Evolutionary conservation across 2,329 filamentous ascomycete species (phyloP), one percentile per base, ranked within the genome.

Genomic region (Botrytis aclada): DNA sequence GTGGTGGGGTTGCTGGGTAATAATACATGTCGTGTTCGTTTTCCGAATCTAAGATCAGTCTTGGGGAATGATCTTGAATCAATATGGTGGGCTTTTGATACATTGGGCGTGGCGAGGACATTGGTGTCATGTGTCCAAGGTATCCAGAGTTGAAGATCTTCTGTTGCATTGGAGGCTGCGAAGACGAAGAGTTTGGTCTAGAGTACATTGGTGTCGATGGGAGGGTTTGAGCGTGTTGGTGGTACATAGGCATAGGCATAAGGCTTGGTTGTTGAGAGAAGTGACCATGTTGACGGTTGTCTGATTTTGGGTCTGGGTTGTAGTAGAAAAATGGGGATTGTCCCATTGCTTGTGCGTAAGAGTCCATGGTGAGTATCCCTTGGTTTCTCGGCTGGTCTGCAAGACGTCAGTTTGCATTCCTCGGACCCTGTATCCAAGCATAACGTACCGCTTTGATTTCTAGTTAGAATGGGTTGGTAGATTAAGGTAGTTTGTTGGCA

Each of bases 241-340:
- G 86, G 78, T 87, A 88, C 81, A 88, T 84, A 75, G 83, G 82
- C 80, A 85, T 83, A 77, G 86, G 86, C 77, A 81, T 83, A 82
- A 79, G 77, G 62, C 70, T 84, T 81, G 84, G 87, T 73, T 87
- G 86, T 75, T 89, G 88, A 76, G 90, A 88, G 85, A 94, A 95
- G 83, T 93, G 90, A 71, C 89, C 89, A 83, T 95, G 91, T 81
- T 92, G 92, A 80, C 90, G 88, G 80, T 88, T 87, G 81, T 94
- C 92, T 75, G 89, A 86, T 82, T 89, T 90, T 76, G 91, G 87
- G 78, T 96, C 93, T 77, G 92, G 90, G 80, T 89, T 91, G 86
- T 95, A 97, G 87, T 95, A 96, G 88, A 93, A 95, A 86, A 94
- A 97, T 74, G 92, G 86, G 77, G 90, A 88, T 84, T 93, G 91